Percentiles rank a stretch among this genome's conserved stretches.
Conservation (phyloP, 768 basidiomycete genomes). For the Dictyophora rubrovolvata region DNA sequence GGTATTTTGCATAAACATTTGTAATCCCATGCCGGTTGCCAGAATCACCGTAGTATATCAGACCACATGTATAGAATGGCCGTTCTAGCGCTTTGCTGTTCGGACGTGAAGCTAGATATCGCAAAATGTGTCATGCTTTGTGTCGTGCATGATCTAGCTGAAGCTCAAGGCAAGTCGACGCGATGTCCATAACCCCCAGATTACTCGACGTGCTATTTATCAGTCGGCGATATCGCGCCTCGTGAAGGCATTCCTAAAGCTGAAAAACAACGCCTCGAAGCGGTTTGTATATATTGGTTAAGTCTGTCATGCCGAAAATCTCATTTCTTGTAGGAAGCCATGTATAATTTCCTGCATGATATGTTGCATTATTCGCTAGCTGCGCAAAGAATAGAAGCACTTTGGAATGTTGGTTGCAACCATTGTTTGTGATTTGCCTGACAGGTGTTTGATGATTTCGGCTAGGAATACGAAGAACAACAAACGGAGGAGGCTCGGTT, state of each 20-base stretch:
- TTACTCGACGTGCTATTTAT: not conserved
- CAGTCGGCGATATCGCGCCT: constrained; percentile 91
- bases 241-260: constrained; percentile 74
- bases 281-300: constrained; percentile 25
- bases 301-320: not conserved
- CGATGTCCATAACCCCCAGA: not conserved
- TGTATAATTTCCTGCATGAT: constrained; percentile 79
- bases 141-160: constrained; percentile 90
- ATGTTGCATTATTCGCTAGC: constrained; percentile 76
- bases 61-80: constrained; percentile 99
- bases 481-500: constrained; percentile 67
- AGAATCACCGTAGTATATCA: constrained; percentile 52
- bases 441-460: not conserved
- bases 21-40: not conserved
- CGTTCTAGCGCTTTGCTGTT: constrained; percentile 79
- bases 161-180: constrained; percentile 63
- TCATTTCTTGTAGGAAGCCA: constrained; percentile 52
- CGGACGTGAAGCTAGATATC: constrained; percentile 61
- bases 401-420: constrained; percentile 50
- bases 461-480: constrained; percentile 76
- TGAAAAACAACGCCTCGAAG: constrained; percentile 71
- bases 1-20: constrained; percentile 32
- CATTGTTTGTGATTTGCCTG: constrained; percentile 11
- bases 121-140: constrained; percentile 84
- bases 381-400: constrained; percentile 50